A percentile compares a stretch with the other conserved stretches of the same genome.
These are phyloP conservation scores for Xylariales sp. DNA, from an alignment of 2,329 filamentous ascomycete species.

Conservation along the genomic window DNA sequence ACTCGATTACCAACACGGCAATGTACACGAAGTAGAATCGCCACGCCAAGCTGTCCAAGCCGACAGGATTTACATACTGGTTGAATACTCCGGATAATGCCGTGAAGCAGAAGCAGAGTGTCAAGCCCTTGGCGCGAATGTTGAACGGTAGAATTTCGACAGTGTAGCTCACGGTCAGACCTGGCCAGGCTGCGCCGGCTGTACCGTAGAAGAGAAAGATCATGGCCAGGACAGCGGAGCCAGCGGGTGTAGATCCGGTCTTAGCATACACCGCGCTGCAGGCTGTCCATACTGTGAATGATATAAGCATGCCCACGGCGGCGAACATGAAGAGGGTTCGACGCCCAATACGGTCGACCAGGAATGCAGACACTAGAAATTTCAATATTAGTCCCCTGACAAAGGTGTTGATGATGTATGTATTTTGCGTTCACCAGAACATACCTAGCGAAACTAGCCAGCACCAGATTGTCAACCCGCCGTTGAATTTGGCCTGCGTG, in stretches of 20 bases:
- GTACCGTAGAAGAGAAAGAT: constrained; percentile 35
- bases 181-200: constrained; percentile 52
- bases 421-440: too few species aligned
- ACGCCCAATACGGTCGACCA: constrained; percentile 10
- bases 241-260: constrained; percentile 21
- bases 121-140: constrained; percentile 46
- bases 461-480: constrained; percentile 14
- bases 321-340: constrained; percentile 10
- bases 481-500: constrained; percentile 30
- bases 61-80: constrained; percentile 47
- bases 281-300: constrained; percentile 31
- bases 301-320: constrained; percentile 21
- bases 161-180: constrained; percentile 42
- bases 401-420: neutral
- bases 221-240: too few species aligned
- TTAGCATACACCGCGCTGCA: constrained; percentile 26
- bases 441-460: constrained; percentile 1
- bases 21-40: constrained; percentile 56
- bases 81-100: constrained; percentile 25
- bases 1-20: constrained; percentile 28
- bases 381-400: too few species aligned
- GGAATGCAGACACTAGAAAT: constrained; percentile 4
- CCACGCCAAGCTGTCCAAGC: constrained; percentile 43
- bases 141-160: constrained; percentile 50
- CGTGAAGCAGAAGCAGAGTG: constrained; percentile 20